Base-by-base conservation (phyloP, 2,329 filamentous ascomycete genomes). In the Fusarium coffeatum region DNA sequence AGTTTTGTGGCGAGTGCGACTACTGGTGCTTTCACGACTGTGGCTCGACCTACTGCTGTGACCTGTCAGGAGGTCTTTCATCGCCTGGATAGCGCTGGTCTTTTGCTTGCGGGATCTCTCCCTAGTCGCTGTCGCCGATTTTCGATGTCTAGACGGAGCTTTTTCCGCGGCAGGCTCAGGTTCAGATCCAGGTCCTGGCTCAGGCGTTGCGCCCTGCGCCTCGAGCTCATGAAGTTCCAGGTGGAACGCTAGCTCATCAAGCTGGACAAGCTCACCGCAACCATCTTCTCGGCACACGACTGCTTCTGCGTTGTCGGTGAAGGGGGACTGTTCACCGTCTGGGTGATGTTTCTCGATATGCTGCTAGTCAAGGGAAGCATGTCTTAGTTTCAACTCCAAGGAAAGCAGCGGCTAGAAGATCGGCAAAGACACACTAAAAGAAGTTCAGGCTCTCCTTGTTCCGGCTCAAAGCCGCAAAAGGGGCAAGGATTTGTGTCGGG, bases 201-300 rank as follows among this genome's bases (percentile, higher is more conserved):
- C 69, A 1, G 60, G 64, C 6, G 68, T 56, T 11, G 59, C 61
- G 28, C 64, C 74, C 32, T 68, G 59, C 6, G 62, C 66, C 46
- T 76, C 74, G 25, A 76, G 72, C 51, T 72, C 67, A 55, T 76
- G 74, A 30, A 76, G 74, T 50, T 75, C 68, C 6, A 76, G 55
- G 37, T 76, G 74, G 34, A 64, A 73, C 20, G 63, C 63, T 46
- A 76, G 45, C 28, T 76, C 74, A n/a, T 73, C 72, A 9, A 53
- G 53, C n/a, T 55, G 30, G 34, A 76, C 46, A n/a, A 83, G 76
- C 76, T 92, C 89, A 32, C 86, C 86, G 74, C 90, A 92, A 23
- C 83, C 85, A 18, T 86, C 83, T 27, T 72, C 64, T 3, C 72
- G 72, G 47, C 74, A 76, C 28, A 58, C 23, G 6, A 72, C 55